These are phyloP conservation scores for Ulota crispa DNA, from an alignment of 225 moss, liverwort and hornwort genomes.

Conservation along the genomic window DNA sequence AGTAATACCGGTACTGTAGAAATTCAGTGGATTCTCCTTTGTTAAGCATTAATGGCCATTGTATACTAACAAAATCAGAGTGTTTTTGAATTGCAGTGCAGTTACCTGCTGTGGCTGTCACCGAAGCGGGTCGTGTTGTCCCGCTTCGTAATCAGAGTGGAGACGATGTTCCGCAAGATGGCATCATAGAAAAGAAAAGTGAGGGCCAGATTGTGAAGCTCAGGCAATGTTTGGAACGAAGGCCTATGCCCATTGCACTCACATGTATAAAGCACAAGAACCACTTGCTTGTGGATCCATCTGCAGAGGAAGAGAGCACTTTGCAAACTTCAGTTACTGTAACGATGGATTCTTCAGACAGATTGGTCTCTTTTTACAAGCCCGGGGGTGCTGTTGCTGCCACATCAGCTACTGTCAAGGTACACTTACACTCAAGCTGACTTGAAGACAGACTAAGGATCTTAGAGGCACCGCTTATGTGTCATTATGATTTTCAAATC, in stretches of 20 bases:
- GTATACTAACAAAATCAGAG: background rate
- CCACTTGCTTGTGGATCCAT: slow-evolving; percentile 80
- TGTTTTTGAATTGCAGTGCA: slow-evolving; percentile 60
- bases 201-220: slow-evolving; percentile 48
- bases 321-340: slow-evolving; percentile 72
- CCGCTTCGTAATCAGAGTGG: slow-evolving; percentile 31
- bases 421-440: slow-evolving; percentile 25
- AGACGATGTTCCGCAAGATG: slow-evolving; percentile 30
- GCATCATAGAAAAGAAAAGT: slow-evolving; percentile 14
- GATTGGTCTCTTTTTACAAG: slow-evolving; percentile 82
- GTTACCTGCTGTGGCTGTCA: slow-evolving; percentile 75
- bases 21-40: background rate
- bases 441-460: slow-evolving; percentile 5
- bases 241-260: slow-evolving; percentile 74
- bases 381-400: slow-evolving; percentile 74
- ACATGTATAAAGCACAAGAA: slow-evolving; percentile 76
- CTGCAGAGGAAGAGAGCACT: slow-evolving; percentile 85
- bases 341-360: slow-evolving; percentile 59
- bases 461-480: background rate
- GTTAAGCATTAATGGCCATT: background rate
- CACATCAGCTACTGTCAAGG: slow-evolving; percentile 76
- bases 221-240: slow-evolving; percentile 64
- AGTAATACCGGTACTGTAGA: background rate
- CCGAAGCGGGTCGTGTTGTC: slow-evolving; percentile 77
- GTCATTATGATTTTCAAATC: background rate